phyloP scores from a whole-genome alignment of 2,329 filamentous ascomycete genomes.

The Hymenotorrendiella dingleyae region DNA sequence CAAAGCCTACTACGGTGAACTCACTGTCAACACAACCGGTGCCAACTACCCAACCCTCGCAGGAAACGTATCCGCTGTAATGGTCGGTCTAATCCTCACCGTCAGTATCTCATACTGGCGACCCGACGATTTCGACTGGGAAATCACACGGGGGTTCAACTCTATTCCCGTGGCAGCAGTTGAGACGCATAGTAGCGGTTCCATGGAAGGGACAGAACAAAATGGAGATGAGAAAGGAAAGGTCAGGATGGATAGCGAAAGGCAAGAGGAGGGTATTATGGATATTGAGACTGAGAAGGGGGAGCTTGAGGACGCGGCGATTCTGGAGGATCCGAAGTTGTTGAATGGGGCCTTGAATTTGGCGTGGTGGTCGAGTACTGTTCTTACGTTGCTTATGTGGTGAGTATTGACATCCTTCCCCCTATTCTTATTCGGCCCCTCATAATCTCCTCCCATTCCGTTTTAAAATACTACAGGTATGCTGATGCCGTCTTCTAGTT shows the following conservation, averaged over 20 bases:
- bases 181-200: not conserved
- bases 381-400: constrained; percentile 1
- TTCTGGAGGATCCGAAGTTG: constrained; percentile 2
- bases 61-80: not conserved
- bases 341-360: not conserved
- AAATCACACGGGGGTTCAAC: constrained; percentile 6
- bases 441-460: constrained; percentile 1
- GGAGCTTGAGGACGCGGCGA: not conserved
- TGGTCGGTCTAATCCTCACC: not conserved
- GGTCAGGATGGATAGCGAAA: not conserved
- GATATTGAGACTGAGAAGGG: not conserved
- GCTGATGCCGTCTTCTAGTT: no score
- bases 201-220: no score
- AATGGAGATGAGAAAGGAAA: not conserved
- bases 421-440: not conserved
- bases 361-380: not conserved
- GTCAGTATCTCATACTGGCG: constrained; percentile 1
- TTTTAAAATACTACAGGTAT: no score
- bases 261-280: not conserved
- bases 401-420: no score
- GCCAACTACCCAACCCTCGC: constrained; percentile 2
- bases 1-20: constrained; percentile 38
- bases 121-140: constrained; percentile 9
- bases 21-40: constrained; percentile 42
- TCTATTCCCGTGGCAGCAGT: not conserved